Evolutionary conservation across 148 eudicot genomes (phyloP), one percentile per base, ranked within the genome.

Genomic region (Rhododendron simsii): DNA sequence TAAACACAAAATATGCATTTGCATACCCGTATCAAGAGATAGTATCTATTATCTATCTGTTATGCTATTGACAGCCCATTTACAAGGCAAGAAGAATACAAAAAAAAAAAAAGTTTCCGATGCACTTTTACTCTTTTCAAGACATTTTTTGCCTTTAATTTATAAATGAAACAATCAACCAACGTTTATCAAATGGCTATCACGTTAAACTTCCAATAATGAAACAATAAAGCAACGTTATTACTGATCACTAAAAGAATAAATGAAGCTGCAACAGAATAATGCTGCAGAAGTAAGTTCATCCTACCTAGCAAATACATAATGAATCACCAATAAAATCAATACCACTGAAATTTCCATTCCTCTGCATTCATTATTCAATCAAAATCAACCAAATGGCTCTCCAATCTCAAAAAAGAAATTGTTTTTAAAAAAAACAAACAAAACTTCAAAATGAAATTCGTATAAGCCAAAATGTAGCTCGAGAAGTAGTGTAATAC

Each of bases 391-490:
- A 80, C 78, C 41, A 67, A 73, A 69, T 50, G 20, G 50, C 50
- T 48, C 44, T 48, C 30, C 23, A 48, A 8, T 55, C 61, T 14
- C 61, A 55, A 55, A 55, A 53, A 11, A 5, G 6, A 55, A 55
- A 16, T 16, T 55, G 20, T 14, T 53, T 51, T 3, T 13, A 15
- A 53, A 53, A 15, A 15, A 13, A 53, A 53, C 0, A 53, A 53
- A 15, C 15, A 33, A 61, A 5, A 83, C 41, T 33, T 30, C 11
- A 51, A 74, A 87, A 82, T 16, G 13, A 81, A 83, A 83, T 18
- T 7, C 8, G n/a, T 23, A 59, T 39, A 48, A 57, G 50, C 39
- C 67, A 73, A 86, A 86, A 84, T 80, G 83, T 55, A 84, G 71
- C 81, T 82, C 78, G 75, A 71, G 53, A 2, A 28, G 85, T 37